Base-by-base conservation (phyloP, 2,329 filamentous ascomycete species). In the Diaporthe caulivora region DNA sequence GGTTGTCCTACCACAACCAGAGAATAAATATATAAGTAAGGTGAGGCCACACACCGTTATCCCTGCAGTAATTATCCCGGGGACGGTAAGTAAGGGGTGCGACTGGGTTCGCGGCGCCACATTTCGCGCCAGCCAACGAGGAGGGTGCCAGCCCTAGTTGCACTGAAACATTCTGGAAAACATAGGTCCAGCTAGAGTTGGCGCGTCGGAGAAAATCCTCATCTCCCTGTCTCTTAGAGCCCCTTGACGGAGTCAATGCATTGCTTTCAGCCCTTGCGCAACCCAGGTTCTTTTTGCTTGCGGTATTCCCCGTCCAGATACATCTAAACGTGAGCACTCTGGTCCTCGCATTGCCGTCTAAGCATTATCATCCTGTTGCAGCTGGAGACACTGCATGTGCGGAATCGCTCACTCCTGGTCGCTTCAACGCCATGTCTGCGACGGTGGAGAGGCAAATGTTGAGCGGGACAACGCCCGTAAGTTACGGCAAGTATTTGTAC, bases 161-260 rank as follows among this genome's bases (percentile, higher is more conserved):
- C 29, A 17, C 15, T 65, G 60, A 65, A 65, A 65, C 60, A 40
- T 37, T 65, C 3, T 65, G 42, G 44, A 49, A 34, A 34, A 65
- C 31, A 49, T 34, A 65, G 60, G 58, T 47, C n/a, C 60, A 51
- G 21, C 6, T 65, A 44, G 21, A 42, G 29, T 51, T 51, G 44
- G 26, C 60, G 60, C 60, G 60, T 65, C 60, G 60, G 60, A 65
- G 60, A 65, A 51, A 65, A 65, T 65, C 60, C 29, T 49, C 49
- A 65, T 65, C n/a, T 65, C 44, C 44, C 44, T 51, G 10, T 51
- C 29, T 44, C 44, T 51, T 51, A 65, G 60, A 21, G 60, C 13
- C 13, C 15, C 44, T 26, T 49, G 29, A 51, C 44, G 37, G 44
- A 49, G 29, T 65, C 21, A 26, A 18, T 26, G 29, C 21, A 17